These are phyloP conservation scores for Trichosporon faecale DNA, from an alignment of 1,284 basidiomycete species.

Conservation along the genomic window DNA sequence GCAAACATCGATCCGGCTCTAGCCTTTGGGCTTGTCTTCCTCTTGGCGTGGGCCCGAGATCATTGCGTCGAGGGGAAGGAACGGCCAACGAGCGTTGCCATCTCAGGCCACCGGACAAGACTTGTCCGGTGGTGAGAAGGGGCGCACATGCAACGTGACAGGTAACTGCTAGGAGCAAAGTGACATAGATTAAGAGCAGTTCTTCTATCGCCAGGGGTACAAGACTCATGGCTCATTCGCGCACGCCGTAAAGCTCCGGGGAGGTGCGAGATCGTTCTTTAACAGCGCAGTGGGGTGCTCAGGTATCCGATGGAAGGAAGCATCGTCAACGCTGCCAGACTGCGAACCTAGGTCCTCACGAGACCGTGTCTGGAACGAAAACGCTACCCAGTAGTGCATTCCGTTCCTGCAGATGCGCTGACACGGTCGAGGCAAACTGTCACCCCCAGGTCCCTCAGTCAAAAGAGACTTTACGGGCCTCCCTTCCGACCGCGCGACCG, in stretches of 20 bases:
- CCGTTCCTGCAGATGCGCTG: neutral
- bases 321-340: too few relatives aligned
- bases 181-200: too few relatives aligned
- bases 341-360: too few relatives aligned
- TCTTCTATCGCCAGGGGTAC: too few relatives aligned
- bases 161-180: neutral
- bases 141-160: neutral
- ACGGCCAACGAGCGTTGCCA: neutral
- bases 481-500: neutral
- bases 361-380: too few relatives aligned
- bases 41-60: neutral
- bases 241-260: too few relatives aligned
- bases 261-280: too few relatives aligned
- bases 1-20: conserved; percentile 17
- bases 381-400: neutral
- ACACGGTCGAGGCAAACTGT: too few relatives aligned
- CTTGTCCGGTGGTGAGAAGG: neutral
- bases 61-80: neutral
- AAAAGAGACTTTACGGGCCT: neutral
- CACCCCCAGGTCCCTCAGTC: too few relatives aligned
- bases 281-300: too few relatives aligned
- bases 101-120: neutral
- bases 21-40: neutral
- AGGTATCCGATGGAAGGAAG: too few relatives aligned
- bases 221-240: too few relatives aligned